Evolutionary conservation across 345 rosid genomes (phyloP).

Genomic region (Lumnitzera littorea): DNA sequence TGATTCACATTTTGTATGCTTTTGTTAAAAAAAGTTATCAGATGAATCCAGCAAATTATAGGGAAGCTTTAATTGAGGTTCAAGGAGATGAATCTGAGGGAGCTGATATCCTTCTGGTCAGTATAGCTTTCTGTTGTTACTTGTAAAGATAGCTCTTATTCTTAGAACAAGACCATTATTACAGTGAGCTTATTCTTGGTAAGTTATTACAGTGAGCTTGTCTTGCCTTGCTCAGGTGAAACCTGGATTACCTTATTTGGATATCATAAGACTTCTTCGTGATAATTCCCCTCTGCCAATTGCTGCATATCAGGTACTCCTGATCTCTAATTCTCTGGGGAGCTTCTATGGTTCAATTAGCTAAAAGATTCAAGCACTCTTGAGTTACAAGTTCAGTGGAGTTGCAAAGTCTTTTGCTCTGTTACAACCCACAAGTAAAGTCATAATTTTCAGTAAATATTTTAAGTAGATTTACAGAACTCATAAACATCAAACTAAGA

Average conservation of each 20-base stretch:
- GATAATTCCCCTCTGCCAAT: slow-evolving; percentile 75
- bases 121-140: slow-evolving; percentile 7
- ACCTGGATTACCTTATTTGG: slow-evolving; percentile 96
- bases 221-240: slow-evolving; percentile 49
- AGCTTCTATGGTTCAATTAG: no score
- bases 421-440: no score
- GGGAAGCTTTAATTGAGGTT: slow-evolving; percentile 86
- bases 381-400: no score
- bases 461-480: no score
- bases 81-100: slow-evolving; percentile 90
- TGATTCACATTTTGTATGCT: slow-evolving; percentile 15
- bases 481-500: no score
- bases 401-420: no score
- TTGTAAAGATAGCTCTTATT: no score
- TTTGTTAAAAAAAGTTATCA: slow-evolving; percentile 66
- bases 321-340: no score
- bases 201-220: slow-evolving; percentile 4
- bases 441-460: no score
- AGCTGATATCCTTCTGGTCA: slow-evolving; percentile 91
- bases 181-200: no score
- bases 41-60: slow-evolving; percentile 93
- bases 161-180: no score
- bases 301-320: slow-evolving; percentile 83
- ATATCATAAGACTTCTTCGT: slow-evolving; percentile 81
- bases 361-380: no score